Percentiles rank a stretch among this genome's conserved stretches.
phyloP scores from a whole-genome alignment of 805 yeast species.

The Starmerella floris region DNA sequence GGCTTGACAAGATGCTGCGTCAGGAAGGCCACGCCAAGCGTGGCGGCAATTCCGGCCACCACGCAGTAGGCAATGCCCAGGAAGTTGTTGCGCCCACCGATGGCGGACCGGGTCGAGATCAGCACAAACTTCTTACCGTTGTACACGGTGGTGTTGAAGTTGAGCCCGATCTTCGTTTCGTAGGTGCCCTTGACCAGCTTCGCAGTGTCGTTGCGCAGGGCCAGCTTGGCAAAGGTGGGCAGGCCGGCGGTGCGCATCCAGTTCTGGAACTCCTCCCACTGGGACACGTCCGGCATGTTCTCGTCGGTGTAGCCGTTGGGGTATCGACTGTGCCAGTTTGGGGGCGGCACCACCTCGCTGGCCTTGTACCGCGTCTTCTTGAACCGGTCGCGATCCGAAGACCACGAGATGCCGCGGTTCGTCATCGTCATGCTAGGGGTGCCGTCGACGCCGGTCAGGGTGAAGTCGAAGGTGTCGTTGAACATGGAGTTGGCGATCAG shows the following conservation, averaged over 20 bases:
- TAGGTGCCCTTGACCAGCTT: constrained; percentile 43
- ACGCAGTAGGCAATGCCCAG: constrained; percentile 75
- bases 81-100: constrained; percentile 80
- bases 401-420: constrained; percentile 68
- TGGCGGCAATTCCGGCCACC: constrained; percentile 63
- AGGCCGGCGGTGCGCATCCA: constrained; percentile 98
- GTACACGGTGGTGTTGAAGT: constrained; percentile 69
- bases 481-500: constrained; percentile 83
- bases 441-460: constrained; percentile 33
- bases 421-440: constrained; percentile 33
- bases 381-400: constrained; percentile 57
- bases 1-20: constrained; percentile 73
- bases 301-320: constrained; percentile 83
- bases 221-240: constrained; percentile 76
- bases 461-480: constrained; percentile 61
- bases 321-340: constrained; percentile 65
- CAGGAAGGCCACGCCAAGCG: constrained; percentile 63
- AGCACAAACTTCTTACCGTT: constrained; percentile 85
- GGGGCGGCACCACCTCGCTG: constrained; percentile 78
- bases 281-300: constrained; percentile 61
- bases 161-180: constrained; percentile 49
- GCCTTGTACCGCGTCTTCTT: constrained; percentile 58
- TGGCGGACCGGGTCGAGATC: constrained; percentile 62
- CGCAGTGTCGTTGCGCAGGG: constrained; percentile 53
- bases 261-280: constrained; percentile 77